These are phyloP conservation scores for Chytriomyces sp. DNA, from an alignment of 192 early-diverging fungal genomes.

Conservation along the genomic window DNA sequence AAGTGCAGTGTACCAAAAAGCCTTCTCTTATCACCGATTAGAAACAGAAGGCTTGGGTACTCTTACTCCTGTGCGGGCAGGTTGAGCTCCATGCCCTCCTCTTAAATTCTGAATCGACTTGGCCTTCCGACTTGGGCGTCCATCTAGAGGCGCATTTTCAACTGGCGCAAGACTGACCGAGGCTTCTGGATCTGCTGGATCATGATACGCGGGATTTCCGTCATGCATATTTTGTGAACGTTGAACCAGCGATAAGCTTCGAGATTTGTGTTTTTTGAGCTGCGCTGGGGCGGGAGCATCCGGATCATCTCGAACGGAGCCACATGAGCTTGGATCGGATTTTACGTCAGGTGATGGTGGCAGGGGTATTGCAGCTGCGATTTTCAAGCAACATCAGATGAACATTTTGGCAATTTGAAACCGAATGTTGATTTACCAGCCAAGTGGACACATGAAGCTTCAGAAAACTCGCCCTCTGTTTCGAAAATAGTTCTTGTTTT, in stretches of 20 bases:
- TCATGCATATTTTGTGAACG: constrained; percentile 60
- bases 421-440: constrained; percentile 36
- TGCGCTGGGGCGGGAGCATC: constrained; percentile 30
- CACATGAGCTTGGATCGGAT: neutral
- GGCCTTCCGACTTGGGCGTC: neutral
- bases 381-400: neutral
- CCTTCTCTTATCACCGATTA: too few relatives aligned
- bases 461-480: constrained; percentile 23
- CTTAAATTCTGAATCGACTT: constrained; percentile 24
- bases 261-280: constrained; percentile 36
- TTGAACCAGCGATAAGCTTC: constrained; percentile 47
- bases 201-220: constrained; percentile 56
- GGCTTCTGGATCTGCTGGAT: constrained; percentile 28
- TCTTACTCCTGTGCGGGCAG: too few relatives aligned
- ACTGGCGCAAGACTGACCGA: neutral
- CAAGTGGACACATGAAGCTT: constrained; percentile 24
- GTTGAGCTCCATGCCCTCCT: neutral
- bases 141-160: neutral
- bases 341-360: constrained; percentile 44
- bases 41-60: too few relatives aligned
- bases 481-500: constrained; percentile 1
- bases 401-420: constrained; percentile 14
- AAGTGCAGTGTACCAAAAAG: too few relatives aligned
- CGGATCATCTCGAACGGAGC: constrained; percentile 15
- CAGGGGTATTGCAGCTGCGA: constrained; percentile 47